Conservation (phyloP, 345 rosid genomes). For the Aethionema arabicum region DNA sequence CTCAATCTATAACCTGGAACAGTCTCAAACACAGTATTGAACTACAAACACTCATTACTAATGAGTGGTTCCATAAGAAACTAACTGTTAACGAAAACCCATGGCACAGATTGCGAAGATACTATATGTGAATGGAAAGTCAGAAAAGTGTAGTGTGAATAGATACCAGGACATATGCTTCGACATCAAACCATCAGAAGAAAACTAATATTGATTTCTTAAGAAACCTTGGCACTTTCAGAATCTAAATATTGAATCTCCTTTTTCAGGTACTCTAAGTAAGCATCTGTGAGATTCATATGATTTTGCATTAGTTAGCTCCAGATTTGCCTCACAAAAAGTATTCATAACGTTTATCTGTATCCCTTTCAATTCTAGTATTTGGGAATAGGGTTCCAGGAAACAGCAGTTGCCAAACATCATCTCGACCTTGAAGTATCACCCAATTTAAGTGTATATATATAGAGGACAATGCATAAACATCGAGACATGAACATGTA, state of each 20-base stretch:
- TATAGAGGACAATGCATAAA: not conserved
- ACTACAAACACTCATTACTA: no score
- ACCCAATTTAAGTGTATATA: not conserved
- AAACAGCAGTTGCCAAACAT: conserved; percentile 1
- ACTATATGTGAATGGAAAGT: not conserved
- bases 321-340: not conserved
- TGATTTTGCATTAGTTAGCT: conserved; percentile 10
- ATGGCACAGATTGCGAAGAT: no score
- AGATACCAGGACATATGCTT: not conserved
- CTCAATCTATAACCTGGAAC: no score
- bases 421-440: not conserved
- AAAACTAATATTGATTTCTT: conserved; percentile 40
- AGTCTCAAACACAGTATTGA: no score
- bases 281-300: conserved; percentile 49
- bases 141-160: not conserved
- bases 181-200: conserved; percentile 4
- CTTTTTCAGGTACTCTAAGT: conserved; percentile 52
- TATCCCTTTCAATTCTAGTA: not conserved
- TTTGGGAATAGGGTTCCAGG: not conserved
- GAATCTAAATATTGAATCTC: conserved; percentile 58
- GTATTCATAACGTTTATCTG: not conserved
- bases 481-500: not conserved
- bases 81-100: no score
- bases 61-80: no score
- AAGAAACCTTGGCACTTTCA: conserved; percentile 55